Evolutionary conservation across 140 eudicot genomes (phyloP).

Genomic region (Bidens hawaiensis): DNA sequence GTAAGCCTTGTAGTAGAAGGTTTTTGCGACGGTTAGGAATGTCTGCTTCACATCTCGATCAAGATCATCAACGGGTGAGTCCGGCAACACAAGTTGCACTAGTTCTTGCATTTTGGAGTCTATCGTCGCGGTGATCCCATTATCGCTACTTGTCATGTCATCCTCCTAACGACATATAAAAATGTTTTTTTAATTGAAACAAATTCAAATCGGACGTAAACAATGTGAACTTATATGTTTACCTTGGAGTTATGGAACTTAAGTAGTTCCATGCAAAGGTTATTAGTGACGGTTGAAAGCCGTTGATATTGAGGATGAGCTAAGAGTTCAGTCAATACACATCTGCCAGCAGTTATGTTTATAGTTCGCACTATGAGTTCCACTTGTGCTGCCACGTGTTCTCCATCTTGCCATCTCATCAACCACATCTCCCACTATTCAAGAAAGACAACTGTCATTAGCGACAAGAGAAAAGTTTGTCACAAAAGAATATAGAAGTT

Average conservation of each 20-base stretch:
- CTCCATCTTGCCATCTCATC: conserved; percentile 48
- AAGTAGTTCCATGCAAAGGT: conserved; percentile 42
- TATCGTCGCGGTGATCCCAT: neutral
- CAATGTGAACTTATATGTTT: no score
- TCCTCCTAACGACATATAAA: conserved; percentile 8
- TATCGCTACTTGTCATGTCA: neutral
- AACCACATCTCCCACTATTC: conserved; percentile 76
- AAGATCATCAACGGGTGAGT: conserved; percentile 29
- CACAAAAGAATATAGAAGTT: neutral
- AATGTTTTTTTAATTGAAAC: no score
- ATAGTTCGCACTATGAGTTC: conserved; percentile 48
- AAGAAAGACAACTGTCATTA: neutral
- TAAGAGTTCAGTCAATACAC: conserved; percentile 30
- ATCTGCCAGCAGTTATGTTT: conserved; percentile 37
- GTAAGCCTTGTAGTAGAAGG: conserved; percentile 66
- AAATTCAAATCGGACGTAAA: neutral
- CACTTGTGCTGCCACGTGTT: conserved; percentile 42
- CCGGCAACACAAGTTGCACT: conserved; percentile 46
- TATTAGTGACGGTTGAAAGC: conserved; percentile 40
- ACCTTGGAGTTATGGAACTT: conserved; percentile 41
- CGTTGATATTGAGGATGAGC: conserved; percentile 37
- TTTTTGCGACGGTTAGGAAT: conserved; percentile 47
- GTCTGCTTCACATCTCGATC: conserved; percentile 43
- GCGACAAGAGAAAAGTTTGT: neutral
- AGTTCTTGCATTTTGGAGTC: conserved; percentile 63